Evolutionary conservation across 192 early-diverging fungal genomes (phyloP).

Genomic region (Backusella mclennaniae): DNA sequence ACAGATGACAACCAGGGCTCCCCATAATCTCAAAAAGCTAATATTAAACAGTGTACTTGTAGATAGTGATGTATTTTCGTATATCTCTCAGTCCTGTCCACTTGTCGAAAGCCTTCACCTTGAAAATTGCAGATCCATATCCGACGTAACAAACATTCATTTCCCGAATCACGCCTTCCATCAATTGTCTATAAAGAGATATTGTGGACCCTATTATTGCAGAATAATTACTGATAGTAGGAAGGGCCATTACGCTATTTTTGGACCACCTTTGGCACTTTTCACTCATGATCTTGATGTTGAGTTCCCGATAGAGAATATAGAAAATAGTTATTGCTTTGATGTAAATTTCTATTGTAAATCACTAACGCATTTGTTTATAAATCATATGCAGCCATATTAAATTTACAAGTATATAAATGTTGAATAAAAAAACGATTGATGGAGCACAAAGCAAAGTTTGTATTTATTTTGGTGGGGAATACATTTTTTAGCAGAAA

Average conservation of each 20-base stretch:
- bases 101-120: neutral
- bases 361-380: neutral
- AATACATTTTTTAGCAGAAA: too few species aligned
- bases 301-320: neutral
- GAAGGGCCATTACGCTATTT: neutral
- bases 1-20: neutral
- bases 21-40: neutral
- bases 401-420: neutral
- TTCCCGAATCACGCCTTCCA: neutral
- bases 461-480: too few species aligned
- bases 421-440: neutral
- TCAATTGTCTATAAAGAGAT: neutral
- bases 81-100: neutral
- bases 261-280: neutral
- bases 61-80: neutral
- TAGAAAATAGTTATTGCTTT: neutral
- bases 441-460: too few species aligned
- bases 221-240: neutral
- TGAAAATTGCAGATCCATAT: neutral
- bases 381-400: neutral
- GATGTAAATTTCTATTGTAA: conserved; percentile 1
- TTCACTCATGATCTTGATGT: neutral
- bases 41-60: neutral
- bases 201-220: neutral
- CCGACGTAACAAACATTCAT: neutral